Evolutionary conservation across 495 filamentous ascomycete species (phyloP).

Genomic region (Xylaria grammica): DNA sequence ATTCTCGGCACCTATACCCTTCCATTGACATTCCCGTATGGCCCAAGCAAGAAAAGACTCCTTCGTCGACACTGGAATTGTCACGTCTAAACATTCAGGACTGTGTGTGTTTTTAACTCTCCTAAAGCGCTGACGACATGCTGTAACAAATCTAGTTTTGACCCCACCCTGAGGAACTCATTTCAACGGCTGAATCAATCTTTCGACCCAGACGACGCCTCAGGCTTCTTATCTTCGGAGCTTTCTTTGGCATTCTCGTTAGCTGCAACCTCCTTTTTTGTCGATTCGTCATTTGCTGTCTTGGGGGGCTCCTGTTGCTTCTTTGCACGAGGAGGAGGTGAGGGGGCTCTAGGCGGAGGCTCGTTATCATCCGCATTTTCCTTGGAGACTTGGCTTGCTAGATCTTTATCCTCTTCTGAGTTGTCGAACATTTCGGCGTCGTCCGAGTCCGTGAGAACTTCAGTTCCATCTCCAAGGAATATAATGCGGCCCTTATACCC

Average conservation of each 20-base stretch:
- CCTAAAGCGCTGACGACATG: conserved; percentile 17
- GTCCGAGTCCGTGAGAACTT: conserved; percentile 81
- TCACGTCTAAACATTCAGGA: conserved; percentile 21
- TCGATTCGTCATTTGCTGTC: conserved; percentile 24
- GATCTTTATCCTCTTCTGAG: conserved; percentile 81
- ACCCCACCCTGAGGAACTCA: neutral
- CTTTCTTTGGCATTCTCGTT: conserved; percentile 24
- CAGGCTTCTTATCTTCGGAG: conserved; percentile 33
- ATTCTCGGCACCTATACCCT: conserved; percentile 10
- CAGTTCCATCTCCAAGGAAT: conserved; percentile 90
- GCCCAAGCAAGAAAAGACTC: conserved; percentile 9
- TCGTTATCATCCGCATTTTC: conserved; percentile 33
- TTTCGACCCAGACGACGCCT: conserved; percentile 29
- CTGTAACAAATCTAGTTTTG: conserved; percentile 22
- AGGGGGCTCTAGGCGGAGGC: conserved; percentile 35
- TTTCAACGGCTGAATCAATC: conserved; percentile 24
- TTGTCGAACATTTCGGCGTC: conserved; percentile 94
- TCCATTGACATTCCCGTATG: conserved; percentile 11
- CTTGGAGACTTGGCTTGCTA: conserved; percentile 59
- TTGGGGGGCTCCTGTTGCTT: conserved; percentile 30
- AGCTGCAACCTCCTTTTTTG: conserved; percentile 14
- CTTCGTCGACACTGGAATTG: conserved; percentile 15
- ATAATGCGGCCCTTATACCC: conserved; percentile 83
- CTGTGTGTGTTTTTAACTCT: conserved; percentile 11
- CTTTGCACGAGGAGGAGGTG: conserved; percentile 38